Evolutionary conservation across 164 flowering plant genomes (phyloP).

Genomic region (Sextonia rubra): DNA sequence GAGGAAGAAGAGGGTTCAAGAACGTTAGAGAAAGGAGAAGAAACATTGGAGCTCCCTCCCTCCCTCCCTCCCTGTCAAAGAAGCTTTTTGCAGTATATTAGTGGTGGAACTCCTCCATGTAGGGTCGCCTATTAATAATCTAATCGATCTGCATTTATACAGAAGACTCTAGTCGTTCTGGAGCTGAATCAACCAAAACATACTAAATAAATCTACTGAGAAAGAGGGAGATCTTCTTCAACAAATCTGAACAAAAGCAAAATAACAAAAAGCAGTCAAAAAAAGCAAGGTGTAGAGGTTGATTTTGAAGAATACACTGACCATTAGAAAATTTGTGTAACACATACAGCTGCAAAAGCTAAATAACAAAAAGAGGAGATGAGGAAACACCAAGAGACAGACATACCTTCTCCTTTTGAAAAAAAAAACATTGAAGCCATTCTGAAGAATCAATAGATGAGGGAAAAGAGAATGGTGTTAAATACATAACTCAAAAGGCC

Average conservation of each 20-base stretch:
- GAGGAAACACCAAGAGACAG: not conserved
- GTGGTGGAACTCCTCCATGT: no score
- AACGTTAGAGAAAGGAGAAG: conserved; percentile 27
- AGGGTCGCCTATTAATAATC: no score
- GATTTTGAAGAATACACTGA: not conserved
- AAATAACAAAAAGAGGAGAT: conserved; percentile 4
- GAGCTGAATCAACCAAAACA: no score
- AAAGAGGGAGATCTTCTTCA: no score
- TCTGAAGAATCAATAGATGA: not conserved
- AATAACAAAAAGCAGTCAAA: no score
- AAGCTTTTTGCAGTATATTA: no score
- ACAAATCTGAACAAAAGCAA: no score
- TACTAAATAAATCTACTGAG: no score
- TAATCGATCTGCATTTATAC: no score
- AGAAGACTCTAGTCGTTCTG: no score
- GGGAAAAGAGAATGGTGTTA: not conserved
- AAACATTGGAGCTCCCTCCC: conserved; percentile 13
- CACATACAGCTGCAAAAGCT: not conserved
- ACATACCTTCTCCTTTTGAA: conserved; percentile 70
- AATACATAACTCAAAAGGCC: conserved; percentile 76
- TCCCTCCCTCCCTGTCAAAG: no score
- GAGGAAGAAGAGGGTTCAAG: conserved; percentile 20
- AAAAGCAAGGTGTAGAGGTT: no score
- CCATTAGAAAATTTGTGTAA: not conserved
- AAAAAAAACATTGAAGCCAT: not conserved